phyloP scores from a whole-genome alignment of 352 stramenopile genomes.

The Peronospora farinosa region DNA sequence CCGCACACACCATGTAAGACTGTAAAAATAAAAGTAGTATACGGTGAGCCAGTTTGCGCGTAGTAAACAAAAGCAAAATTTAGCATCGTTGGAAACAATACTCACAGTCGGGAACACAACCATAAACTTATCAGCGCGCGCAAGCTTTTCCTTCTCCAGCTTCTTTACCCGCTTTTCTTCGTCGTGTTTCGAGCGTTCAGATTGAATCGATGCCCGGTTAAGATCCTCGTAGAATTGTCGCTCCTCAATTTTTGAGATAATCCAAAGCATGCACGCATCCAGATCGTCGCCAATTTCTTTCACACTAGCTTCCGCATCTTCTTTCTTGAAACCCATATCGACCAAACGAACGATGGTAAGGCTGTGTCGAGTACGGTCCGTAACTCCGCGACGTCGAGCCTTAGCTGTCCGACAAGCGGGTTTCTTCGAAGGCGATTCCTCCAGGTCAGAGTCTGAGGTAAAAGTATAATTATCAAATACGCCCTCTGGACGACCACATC shows the following conservation, averaged over 20 bases:
- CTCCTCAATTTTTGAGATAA: slow-evolving; percentile 69
- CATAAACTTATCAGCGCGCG: slow-evolving; percentile 50
- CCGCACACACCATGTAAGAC: slow-evolving; percentile 50
- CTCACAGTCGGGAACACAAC: slow-evolving; percentile 58
- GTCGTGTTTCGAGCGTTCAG: slow-evolving; percentile 55
- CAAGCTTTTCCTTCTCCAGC: slow-evolving; percentile 46
- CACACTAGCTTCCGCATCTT: slow-evolving; percentile 63
- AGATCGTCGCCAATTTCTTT: slow-evolving; percentile 45
- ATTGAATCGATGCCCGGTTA: slow-evolving; percentile 72
- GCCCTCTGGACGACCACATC: slow-evolving; percentile 10
- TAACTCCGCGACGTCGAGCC: slow-evolving; percentile 11
- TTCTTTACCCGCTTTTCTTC: slow-evolving; percentile 57
- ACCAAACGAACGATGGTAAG: slow-evolving; percentile 53
- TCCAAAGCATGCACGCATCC: slow-evolving; percentile 79
- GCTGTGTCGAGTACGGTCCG: slow-evolving; percentile 36
- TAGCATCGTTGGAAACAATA: background rate
- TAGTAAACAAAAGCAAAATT: background rate
- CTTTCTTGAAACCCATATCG: slow-evolving; percentile 53
- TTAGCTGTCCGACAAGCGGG: slow-evolving; percentile 5
- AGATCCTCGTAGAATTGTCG: slow-evolving; percentile 60
- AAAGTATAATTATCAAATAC: slow-evolving; percentile 8
- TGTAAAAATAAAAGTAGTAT: slow-evolving; percentile 15
- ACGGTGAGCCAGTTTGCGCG: background rate
- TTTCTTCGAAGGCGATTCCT: slow-evolving; percentile 19
- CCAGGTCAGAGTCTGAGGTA: slow-evolving; percentile 20